These are phyloP conservation scores for Aspergillus heteromorphus DNA, from an alignment of 495 filamentous ascomycete genomes.

Conservation along the genomic window DNA sequence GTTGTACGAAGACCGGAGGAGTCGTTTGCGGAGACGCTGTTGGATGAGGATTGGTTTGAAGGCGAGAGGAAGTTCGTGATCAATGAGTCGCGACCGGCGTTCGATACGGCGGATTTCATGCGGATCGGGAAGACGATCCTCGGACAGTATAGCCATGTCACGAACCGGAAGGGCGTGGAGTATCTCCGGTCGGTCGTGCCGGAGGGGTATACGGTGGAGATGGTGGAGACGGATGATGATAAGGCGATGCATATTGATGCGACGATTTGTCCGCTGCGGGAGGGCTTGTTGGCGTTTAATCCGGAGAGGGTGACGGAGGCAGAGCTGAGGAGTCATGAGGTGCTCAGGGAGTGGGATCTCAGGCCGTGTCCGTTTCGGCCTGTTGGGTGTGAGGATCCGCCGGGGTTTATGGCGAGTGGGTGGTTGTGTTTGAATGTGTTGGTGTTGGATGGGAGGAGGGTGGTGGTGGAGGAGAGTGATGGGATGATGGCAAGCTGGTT, in stretches of 20 bases:
- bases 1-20: slow-evolving; percentile 11
- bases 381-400: neutral
- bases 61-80: slow-evolving; percentile 7
- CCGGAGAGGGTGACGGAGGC: slow-evolving; percentile 15
- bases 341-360: slow-evolving; percentile 15
- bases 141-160: slow-evolving; percentile 23
- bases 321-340: slow-evolving; percentile 11
- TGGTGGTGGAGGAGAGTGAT: slow-evolving; percentile 20
- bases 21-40: slow-evolving; percentile 1
- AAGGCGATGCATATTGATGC: slow-evolving; percentile 26
- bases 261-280: slow-evolving; percentile 17
- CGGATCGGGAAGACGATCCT: slow-evolving; percentile 18
- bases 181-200: slow-evolving; percentile 15
- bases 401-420: slow-evolving; percentile 15
- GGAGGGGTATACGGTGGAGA: slow-evolving; percentile 15
- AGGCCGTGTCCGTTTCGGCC: slow-evolving; percentile 11
- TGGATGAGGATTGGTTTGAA: neutral
- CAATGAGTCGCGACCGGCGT: slow-evolving; percentile 24
- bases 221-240: slow-evolving; percentile 15
- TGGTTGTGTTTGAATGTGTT: slow-evolving; percentile 20
- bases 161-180: slow-evolving; percentile 21
- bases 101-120: slow-evolving; percentile 29
- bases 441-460: slow-evolving; percentile 10
- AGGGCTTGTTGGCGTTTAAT: slow-evolving; percentile 18
- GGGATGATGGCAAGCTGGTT: slow-evolving; percentile 7